Evolutionary conservation across 495 filamentous ascomycete species (phyloP), one percentile per base, ranked within the genome.

Genomic region (Mycothermus thermophilus): DNA sequence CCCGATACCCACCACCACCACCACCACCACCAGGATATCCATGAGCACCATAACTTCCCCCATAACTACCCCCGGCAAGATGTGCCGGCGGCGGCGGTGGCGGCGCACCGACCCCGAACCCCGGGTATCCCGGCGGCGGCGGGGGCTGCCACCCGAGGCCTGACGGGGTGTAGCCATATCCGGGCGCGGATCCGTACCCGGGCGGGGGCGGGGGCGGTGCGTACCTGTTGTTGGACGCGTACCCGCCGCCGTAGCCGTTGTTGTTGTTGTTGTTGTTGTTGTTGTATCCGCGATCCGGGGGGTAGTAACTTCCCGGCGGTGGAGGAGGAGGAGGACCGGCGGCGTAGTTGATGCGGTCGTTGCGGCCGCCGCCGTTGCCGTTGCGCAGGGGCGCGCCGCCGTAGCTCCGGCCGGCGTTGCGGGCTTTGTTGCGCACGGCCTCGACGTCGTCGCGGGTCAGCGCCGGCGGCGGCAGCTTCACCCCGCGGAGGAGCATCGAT

Each of bases 401-500:
- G 35, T 63, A 50, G 36, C 59, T 57, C 47, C 68, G 52, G n/a
- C 84, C 84, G 1, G 67, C 60, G 21, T 66, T 62, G 14, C 64
- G 55, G 3, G 73, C 68, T 34, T 74, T 75, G 22, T 62, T 64
- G 46, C 72, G 75, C 8, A 80, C 67, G 3, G 67, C 65, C 33
- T 79, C 72, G 22, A 86, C 76, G 48, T 99, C 92, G 30, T 57
- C 65, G 13, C 70, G 62, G 43, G 79, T 75, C 2, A 99, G 66
- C 3, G 74, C 79, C 7, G 81, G 75, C 1, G 66, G 58, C 0
- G 74, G 62, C 32, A 86, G 69, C 43, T 79, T 74, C 27, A 87
- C 75, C 6, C 90, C 92, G 3, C 82, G 76, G 33, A 99, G 68
- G 16, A 99, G 69, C 82, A 92, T 90, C 6, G 87, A 94, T 47